Conservation (phyloP, 2,329 filamentous ascomycete species). For the Zymoseptoria brevis region DNA sequence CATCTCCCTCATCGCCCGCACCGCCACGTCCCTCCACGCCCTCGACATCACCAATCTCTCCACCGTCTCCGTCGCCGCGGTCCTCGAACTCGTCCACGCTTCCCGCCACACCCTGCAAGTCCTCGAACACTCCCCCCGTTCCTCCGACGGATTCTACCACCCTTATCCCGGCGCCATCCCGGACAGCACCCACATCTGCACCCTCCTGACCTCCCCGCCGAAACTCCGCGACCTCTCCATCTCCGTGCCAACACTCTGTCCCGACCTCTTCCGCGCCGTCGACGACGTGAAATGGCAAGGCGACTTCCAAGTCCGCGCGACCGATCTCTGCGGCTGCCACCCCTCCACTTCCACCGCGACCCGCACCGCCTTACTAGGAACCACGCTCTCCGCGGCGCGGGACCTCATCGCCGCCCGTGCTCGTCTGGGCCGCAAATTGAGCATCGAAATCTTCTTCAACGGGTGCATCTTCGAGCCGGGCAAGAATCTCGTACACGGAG, state of each 20-base stretch:
- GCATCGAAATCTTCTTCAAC: conserved; percentile 44
- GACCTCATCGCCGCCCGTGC: conserved; percentile 33
- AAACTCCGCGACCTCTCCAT: conserved; percentile 43
- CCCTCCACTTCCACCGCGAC: conserved; percentile 30
- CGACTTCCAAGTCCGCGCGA: conserved; percentile 44
- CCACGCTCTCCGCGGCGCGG: conserved; percentile 36
- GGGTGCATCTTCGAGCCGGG: conserved; percentile 45
- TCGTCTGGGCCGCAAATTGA: conserved; percentile 33
- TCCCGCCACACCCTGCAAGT: conserved; percentile 42
- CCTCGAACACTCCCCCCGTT: conserved; percentile 47
- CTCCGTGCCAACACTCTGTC: conserved; percentile 42
- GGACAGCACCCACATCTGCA: conserved; percentile 41
- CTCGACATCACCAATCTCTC: conserved; percentile 48
- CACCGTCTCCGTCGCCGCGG: conserved; percentile 45
- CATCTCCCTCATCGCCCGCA: conserved; percentile 43
- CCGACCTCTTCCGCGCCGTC: conserved; percentile 38
- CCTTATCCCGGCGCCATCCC: conserved; percentile 39
- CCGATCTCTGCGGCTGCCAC: conserved; percentile 41
- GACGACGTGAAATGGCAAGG: conserved; percentile 38
- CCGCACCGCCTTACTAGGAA: conserved; percentile 26
- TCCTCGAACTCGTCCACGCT: conserved; percentile 46
- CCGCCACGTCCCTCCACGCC: conserved; percentile 44
- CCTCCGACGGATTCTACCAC: conserved; percentile 45
- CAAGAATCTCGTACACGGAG: conserved; percentile 40
- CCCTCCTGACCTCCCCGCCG: conserved; percentile 39